Percentiles rank a stretch among this genome's conserved stretches.
phyloP scores from a whole-genome alignment of 352 stramenopile genomes.

The Pythium aquatile region DNA sequence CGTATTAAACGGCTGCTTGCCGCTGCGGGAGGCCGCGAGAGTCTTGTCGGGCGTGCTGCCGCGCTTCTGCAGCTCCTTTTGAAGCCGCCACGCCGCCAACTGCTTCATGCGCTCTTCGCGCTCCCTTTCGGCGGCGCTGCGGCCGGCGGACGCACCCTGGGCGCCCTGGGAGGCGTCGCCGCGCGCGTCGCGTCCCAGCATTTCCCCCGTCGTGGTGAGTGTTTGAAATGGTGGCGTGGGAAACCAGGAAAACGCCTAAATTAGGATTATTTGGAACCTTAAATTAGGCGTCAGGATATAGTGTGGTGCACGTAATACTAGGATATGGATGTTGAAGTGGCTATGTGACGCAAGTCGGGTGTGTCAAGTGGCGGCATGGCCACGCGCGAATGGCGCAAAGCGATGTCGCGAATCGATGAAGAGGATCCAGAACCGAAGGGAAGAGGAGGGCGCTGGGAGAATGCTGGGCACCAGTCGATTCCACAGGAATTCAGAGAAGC shows the following conservation, averaged over 20 bases:
- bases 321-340: background rate
- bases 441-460: background rate
- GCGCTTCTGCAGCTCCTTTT: background rate
- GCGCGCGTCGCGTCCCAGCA: constrained; percentile 17
- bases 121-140: constrained; percentile 5
- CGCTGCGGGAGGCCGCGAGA: background rate
- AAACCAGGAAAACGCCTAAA: background rate
- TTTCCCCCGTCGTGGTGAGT: background rate
- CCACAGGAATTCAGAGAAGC: background rate
- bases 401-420: background rate
- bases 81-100: constrained; percentile 14
- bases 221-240: background rate
- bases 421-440: background rate
- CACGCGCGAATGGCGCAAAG: background rate
- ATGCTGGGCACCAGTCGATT: background rate
- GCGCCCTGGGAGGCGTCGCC: background rate
- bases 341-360: background rate
- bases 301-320: background rate
- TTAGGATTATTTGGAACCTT: background rate
- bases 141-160: background rate
- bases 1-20: constrained; percentile 9
- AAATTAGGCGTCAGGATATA: background rate
- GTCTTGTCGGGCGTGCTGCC: constrained; percentile 2
- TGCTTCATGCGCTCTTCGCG: constrained; percentile 2
- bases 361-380: background rate